Evolutionary conservation across 2,329 filamentous ascomycete genomes (phyloP).

Genomic region (Exophiala sp.): DNA sequence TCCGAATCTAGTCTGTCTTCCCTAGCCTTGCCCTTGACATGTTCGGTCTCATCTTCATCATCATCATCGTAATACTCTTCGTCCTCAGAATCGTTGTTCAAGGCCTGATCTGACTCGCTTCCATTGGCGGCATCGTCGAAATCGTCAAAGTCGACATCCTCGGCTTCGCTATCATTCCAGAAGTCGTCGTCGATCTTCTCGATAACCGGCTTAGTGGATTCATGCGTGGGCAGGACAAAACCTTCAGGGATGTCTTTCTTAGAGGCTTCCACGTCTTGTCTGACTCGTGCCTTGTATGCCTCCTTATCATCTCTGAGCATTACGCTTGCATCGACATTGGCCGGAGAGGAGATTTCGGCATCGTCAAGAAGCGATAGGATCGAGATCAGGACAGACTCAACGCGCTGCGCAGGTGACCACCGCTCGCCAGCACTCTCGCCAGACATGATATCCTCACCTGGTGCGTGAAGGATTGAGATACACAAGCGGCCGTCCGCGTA

Average conservation of each 20-base stretch:
- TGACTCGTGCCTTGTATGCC: slow-evolving; percentile 64
- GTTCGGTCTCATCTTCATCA: slow-evolving; percentile 15
- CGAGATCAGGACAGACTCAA: slow-evolving; percentile 89
- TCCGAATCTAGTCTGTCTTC: slow-evolving; percentile 25
- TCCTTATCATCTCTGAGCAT: slow-evolving; percentile 69
- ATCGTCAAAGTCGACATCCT: slow-evolving; percentile 45
- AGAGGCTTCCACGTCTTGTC: slow-evolving; percentile 63
- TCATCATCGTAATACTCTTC: slow-evolving; percentile 38
- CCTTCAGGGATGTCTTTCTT: slow-evolving; percentile 72
- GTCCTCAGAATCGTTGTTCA: slow-evolving; percentile 54
- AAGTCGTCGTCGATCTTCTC: slow-evolving; percentile 70
- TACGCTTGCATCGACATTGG: slow-evolving; percentile 88
- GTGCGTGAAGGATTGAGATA: slow-evolving; percentile 91
- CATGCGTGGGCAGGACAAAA: slow-evolving; percentile 74
- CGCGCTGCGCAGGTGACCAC: slow-evolving; percentile 89
- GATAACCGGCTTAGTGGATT: slow-evolving; percentile 50
- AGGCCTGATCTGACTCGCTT: slow-evolving; percentile 33
- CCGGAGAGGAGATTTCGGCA: slow-evolving; percentile 85
- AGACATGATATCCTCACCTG: slow-evolving; percentile 87
- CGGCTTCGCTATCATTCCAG: slow-evolving; percentile 71
- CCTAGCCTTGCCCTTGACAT: slow-evolving; percentile 22
- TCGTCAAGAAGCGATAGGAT: slow-evolving; percentile 89
- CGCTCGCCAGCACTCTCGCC: slow-evolving; percentile 85
- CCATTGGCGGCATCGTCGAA: slow-evolving; percentile 42
- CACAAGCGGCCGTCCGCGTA: slow-evolving; percentile 86